A percentile compares a stretch with the other conserved stretches of the same genome.
These are phyloP conservation scores for Botryotinia narcissicola DNA, from an alignment of 2,329 filamentous ascomycete species.

Conservation along the genomic window DNA sequence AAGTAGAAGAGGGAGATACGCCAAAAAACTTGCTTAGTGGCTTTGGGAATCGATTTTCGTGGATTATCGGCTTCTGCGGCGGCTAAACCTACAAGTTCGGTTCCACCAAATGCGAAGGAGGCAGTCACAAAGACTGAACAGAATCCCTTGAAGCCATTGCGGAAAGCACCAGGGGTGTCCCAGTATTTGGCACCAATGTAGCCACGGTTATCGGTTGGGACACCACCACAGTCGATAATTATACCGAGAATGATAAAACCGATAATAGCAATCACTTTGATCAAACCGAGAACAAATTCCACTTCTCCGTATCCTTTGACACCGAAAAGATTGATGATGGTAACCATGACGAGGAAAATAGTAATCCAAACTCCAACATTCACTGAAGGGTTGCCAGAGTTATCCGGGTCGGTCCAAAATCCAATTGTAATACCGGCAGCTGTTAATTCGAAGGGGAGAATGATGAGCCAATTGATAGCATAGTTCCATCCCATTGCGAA, in stretches of 20 bases:
- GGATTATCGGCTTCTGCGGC: conserved; percentile 76
- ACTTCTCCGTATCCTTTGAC: conserved; percentile 87
- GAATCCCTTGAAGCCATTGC: conserved; percentile 70
- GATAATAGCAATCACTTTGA: conserved; percentile 83
- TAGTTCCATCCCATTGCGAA: conserved; percentile 97
- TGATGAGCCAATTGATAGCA: conserved; percentile 81
- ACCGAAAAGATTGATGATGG: conserved; percentile 82
- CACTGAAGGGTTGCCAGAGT: conserved; percentile 44
- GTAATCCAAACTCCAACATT: conserved; percentile 73
- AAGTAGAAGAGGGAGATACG: conserved; percentile 85
- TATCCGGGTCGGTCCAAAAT: conserved; percentile 64
- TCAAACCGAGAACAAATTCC: conserved; percentile 82
- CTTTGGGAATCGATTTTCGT: conserved; percentile 76
- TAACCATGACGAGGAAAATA: conserved; percentile 75
- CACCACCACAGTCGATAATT: conserved; percentile 67
- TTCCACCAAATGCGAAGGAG: conserved; percentile 70
- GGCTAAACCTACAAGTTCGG: conserved; percentile 72
- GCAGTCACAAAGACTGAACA: conserved; percentile 70
- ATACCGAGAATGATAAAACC: conserved; percentile 82
- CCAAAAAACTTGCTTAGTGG: conserved; percentile 94
- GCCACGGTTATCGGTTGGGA: conserved; percentile 57
- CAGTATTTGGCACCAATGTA: conserved; percentile 65
- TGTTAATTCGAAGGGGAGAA: conserved; percentile 82
- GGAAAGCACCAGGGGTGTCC: conserved; percentile 76
- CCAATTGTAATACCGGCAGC: conserved; percentile 79